Percentiles rank a stretch among this genome's conserved stretches.
Conservation (phyloP, 2,329 filamentous ascomycete species). For the Nemania abortiva region DNA sequence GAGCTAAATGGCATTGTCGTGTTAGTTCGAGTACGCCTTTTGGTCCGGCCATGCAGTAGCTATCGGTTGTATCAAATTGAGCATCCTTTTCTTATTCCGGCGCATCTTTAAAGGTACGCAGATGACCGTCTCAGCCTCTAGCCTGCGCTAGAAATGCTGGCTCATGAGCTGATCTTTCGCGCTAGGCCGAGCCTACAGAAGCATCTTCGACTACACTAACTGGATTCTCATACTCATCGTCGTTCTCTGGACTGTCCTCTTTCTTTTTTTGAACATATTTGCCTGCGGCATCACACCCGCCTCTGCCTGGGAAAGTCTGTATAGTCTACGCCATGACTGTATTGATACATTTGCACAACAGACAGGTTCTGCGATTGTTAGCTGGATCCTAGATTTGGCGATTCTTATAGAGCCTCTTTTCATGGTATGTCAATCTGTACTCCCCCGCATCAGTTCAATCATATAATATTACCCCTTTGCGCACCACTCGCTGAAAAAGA, state of each 20-base stretch:
- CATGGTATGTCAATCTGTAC: neutral
- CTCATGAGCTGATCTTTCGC: neutral
- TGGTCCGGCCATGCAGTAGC: slow-evolving; percentile 9
- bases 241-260: neutral
- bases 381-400: slow-evolving; percentile 12
- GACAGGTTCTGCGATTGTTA: slow-evolving; percentile 1
- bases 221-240: slow-evolving; percentile 10
- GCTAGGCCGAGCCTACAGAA: neutral
- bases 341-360: slow-evolving; percentile 8
- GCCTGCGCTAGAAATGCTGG: too few species aligned
- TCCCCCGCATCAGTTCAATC: too few species aligned
- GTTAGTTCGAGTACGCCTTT: slow-evolving; percentile 18
- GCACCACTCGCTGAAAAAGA: too few species aligned
- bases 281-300: neutral
- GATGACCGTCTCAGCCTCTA: too few species aligned
- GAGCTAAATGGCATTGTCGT: too few species aligned
- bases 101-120: slow-evolving; percentile 1
- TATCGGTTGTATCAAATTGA: slow-evolving; percentile 9
- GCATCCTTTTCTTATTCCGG: slow-evolving; percentile 1
- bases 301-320: neutral
- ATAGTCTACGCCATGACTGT: neutral
- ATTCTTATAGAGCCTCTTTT: slow-evolving; percentile 12
- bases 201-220: slow-evolving; percentile 5
- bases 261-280: slow-evolving; percentile 8
- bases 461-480: too few species aligned